Percentiles rank a stretch among this genome's conserved stretches.
phyloP scores from a whole-genome alignment of 2,329 filamentous ascomycete genomes.

The Lecanosticta acicola region DNA sequence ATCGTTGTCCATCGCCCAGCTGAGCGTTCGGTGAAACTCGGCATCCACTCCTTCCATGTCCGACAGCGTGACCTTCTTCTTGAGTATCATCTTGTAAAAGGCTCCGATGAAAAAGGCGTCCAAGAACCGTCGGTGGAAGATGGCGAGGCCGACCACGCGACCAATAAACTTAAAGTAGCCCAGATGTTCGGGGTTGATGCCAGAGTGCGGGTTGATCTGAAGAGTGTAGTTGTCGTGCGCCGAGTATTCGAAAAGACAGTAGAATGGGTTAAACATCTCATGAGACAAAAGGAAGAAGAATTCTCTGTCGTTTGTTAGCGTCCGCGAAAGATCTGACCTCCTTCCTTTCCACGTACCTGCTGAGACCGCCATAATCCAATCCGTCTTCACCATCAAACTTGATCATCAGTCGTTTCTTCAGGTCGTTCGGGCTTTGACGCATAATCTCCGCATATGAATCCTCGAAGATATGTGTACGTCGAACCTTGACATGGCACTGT shows the following conservation, averaged over 20 bases:
- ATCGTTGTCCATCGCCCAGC: conserved; percentile 97
- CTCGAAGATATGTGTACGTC: conserved; percentile 94
- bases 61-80: conserved; percentile 82
- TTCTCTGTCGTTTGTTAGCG: conserved; percentile 53
- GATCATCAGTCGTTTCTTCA: conserved; percentile 99
- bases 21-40: conserved; percentile 91
- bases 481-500: conserved; percentile 96
- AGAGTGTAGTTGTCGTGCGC: conserved; percentile 99
- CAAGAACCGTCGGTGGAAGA: conserved; percentile 95
- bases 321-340: not conserved
- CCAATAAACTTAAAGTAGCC: conserved; percentile 99
- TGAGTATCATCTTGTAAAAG: conserved; percentile 98
- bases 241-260: conserved; percentile 98
- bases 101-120: conserved; percentile 99
- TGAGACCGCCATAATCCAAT: conserved; percentile 94
- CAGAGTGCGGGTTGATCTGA: conserved; percentile 98
- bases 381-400: conserved; percentile 99
- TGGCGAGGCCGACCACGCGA: conserved; percentile 89
- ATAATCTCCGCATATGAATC: conserved; percentile 99
- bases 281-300: conserved; percentile 99
- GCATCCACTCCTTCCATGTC: conserved; percentile 99
- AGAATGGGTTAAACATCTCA: conserved; percentile 99
- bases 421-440: conserved; percentile 85
- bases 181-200: conserved; percentile 97
- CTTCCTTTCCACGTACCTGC: conserved; percentile 48